Evolutionary conservation across 2,329 filamentous ascomycete species (phyloP).

Genomic region (Cyclaneusma minus): DNA sequence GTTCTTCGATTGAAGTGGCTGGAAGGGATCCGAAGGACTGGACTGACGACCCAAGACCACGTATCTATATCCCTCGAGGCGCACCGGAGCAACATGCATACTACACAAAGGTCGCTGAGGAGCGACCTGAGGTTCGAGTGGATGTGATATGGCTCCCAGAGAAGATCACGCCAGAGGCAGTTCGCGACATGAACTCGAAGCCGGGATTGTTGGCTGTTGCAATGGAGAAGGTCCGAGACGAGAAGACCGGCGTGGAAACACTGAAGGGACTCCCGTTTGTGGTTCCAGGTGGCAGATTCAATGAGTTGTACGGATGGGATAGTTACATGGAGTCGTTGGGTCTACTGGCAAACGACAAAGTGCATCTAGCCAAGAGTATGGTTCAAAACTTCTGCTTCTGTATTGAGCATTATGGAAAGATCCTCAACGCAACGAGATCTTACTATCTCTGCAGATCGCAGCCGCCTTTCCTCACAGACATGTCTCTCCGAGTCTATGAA

Average conservation of each 20-base stretch:
- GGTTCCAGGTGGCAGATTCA: conserved; percentile 95
- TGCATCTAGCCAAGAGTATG: conserved; percentile 85
- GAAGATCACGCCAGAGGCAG: conserved; percentile 64
- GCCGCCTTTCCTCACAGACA: conserved; percentile 92
- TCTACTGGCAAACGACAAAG: conserved; percentile 68
- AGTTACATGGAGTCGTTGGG: conserved; percentile 97
- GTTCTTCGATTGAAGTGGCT: conserved; percentile 70
- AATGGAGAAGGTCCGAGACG: conserved; percentile 63
- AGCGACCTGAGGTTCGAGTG: conserved; percentile 68
- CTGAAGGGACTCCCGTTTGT: conserved; percentile 79
- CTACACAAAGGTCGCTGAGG: conserved; percentile 64
- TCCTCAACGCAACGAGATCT: conserved; percentile 88
- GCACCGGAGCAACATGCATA: conserved; percentile 82
- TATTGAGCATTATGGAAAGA: conserved; percentile 96
- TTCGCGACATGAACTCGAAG: conserved; percentile 70
- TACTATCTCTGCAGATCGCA: conserved; percentile 94
- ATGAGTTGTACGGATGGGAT: conserved; percentile 97
- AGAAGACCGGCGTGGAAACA: conserved; percentile 51
- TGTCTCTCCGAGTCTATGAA: conserved; percentile 88
- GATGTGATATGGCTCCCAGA: conserved; percentile 72
- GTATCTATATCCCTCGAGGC: conserved; percentile 78
- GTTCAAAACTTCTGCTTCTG: conserved; percentile 95
- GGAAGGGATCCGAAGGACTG: conserved; percentile 89
- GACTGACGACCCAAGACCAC: conserved; percentile 75
- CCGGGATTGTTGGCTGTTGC: conserved; percentile 82